Base-by-base conservation (phyloP, 495 filamentous ascomycete species). In the Penicillium riverlandense region DNA sequence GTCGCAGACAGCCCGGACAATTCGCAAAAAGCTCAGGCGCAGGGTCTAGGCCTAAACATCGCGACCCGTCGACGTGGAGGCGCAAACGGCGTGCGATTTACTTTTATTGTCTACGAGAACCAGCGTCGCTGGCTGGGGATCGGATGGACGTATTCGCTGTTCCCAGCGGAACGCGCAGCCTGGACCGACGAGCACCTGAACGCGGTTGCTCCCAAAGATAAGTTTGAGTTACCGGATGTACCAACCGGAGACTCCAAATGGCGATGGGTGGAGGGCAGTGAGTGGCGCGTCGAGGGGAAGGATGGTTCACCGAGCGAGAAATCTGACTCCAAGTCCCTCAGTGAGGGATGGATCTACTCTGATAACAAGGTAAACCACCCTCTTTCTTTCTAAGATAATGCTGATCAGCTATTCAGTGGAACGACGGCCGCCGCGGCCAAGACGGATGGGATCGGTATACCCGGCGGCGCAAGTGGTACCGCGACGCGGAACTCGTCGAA, bases 141-240 rank as follows among this genome's bases (percentile, higher is more conserved):
- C 13, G 92, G 92, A 4, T 99, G 92, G 92, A 97, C 94, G 0
- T 83, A 82, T 10, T 92, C 83, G 6, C 65, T 97, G 30, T 85
- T 98, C 49, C 80, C 87, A 0, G 87, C 96, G 49, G 92, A 99
- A 57, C 78, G 92, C 29, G 76, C 80, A 6, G 71, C 90, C 1
- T 99, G 90, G 90, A 96, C 94, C 6, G 92, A 99, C 55, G 94
- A 99, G 61, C 87, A 96, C 59, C 75, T 95, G 38, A 92, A 95
- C 48, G 47, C 82, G 0, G 82, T 86, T 14, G 81, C 88, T 4
- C 63, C 82, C 4, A 89, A 85, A 43, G 86, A 91, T 34, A 71
- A 83, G 16, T 99, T 96, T 49, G 81, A 86, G 45, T 69, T 97
- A 10, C 92, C 92, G 1, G 85, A 92, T 44, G 88, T 95, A 0